Conservation (phyloP, 192 early-diverging fungal species). For the Chytriomyces confervae region DNA sequence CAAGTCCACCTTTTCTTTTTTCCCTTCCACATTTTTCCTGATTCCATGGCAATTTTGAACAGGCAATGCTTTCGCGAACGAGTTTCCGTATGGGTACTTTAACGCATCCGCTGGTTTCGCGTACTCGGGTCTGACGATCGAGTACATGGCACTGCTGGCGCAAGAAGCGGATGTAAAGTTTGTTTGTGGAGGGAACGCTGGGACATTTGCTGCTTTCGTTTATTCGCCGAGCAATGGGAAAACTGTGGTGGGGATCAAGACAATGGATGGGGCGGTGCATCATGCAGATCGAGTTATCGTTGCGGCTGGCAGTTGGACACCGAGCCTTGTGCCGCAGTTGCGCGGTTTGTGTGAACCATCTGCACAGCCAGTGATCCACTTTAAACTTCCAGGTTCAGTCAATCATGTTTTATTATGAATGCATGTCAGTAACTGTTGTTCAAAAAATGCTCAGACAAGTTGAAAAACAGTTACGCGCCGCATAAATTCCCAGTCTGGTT, state of each 20-base stretch:
- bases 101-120: slow-evolving; percentile 24
- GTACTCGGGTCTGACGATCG: slow-evolving; percentile 10
- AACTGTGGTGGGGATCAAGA: slow-evolving; percentile 20
- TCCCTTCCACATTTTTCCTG: not conserved
- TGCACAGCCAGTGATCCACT: slow-evolving; percentile 63
- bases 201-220: slow-evolving; percentile 10
- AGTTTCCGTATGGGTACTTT: slow-evolving; percentile 20
- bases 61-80: not conserved
- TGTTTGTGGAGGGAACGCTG: not conserved
- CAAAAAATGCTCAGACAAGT: slow-evolving; percentile 34
- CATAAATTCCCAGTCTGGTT: slow-evolving; percentile 58
- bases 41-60: not conserved
- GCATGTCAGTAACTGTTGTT: not conserved
- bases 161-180: slow-evolving; percentile 24
- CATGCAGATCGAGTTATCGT: slow-evolving; percentile 8
- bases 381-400: slow-evolving; percentile 13
- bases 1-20: not conserved
- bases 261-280: slow-evolving; percentile 16
- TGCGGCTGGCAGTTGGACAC: slow-evolving; percentile 59
- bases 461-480: not conserved
- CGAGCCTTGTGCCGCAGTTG: slow-evolving; percentile 50
- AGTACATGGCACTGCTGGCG: slow-evolving; percentile 20
- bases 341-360: slow-evolving; percentile 43
- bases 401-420: not conserved
- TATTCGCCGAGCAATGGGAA: not conserved